Evolutionary conservation across 106 monocot genomes (phyloP), one percentile per base, ranked within the genome.

Genomic region (Dactylorhiza incarnata): DNA sequence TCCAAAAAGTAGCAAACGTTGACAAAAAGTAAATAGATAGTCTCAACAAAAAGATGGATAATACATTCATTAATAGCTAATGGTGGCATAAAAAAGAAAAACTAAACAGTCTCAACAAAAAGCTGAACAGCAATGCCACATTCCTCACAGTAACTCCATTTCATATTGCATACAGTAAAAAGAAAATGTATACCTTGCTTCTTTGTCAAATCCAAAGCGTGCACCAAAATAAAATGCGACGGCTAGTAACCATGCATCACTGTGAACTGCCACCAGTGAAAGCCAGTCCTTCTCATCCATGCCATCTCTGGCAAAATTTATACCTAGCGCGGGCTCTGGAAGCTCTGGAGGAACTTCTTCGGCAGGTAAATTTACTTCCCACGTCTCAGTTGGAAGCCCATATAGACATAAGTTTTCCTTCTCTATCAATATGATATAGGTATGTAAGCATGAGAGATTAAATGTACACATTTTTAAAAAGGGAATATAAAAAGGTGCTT

Each of bases 271-370:
- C 71, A 95, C 95, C 11, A 95, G 82, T 17, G 95, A 77, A 48
- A 95, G 48, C 95, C 95, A 95, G 68, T 95, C 95, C 58, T 88
- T 92, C 47, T 85, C 89, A 55, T 83, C 85, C 95, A 95, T 95
- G 37, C 95, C 95, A 85, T 95, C 91, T 43, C 95, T 85, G 48
- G 95, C 95, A 80, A 95, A 95, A 74, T 95, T 95, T 52, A 95
- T 95, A 14, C 95, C 95, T 20, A 95, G 73, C 47, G 89, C 95
- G 23, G 95, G 95, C 76, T 95, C 95, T 29, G 95, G 95, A 79
- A 95, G 92, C 69, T 95, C 95, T 19, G 95, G 95, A 56, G 95
- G 95, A 43, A 95, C 95, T 70, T 95, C 95, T 68, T 95, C 95
- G 23, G 89, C 95, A 49, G 95, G 95, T 74, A 95, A 75, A 68